Conservation (phyloP, 208 protist genomes). For the Leishmania turanica region DNA sequence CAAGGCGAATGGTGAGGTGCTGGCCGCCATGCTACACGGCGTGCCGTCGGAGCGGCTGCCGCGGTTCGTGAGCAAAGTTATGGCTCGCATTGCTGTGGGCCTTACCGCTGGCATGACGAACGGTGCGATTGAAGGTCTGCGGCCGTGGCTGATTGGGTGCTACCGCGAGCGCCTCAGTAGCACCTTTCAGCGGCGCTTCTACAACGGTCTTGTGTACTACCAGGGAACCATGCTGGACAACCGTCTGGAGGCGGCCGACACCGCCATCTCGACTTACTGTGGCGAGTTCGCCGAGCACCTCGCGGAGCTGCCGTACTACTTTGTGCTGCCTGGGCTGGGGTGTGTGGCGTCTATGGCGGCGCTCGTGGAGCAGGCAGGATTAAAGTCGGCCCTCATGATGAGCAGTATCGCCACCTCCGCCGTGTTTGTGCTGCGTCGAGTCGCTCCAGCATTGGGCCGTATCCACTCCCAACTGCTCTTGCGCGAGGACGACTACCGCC, state of each 20-base stretch:
- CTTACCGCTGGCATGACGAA: conserved; percentile 49
- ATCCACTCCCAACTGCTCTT: conserved; percentile 76
- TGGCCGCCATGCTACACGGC: conserved; percentile 71
- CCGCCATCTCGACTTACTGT: conserved; percentile 85
- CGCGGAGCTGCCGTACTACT: conserved; percentile 90
- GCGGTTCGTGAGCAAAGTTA: conserved; percentile 53
- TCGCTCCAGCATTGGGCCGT: conserved; percentile 76
- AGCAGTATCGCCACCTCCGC: conserved; percentile 49
- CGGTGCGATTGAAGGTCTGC: conserved; percentile 75
- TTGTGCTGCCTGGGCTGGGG: conserved; percentile 73
- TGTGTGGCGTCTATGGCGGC: conserved; percentile 59
- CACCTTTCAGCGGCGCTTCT: conserved; percentile 81
- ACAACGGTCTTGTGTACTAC: conserved; percentile 82
- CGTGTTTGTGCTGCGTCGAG: conserved; percentile 55
- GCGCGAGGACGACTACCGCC: conserved; percentile 78
- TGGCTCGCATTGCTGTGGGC: conserved; percentile 49
- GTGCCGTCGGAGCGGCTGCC: conserved; percentile 39
- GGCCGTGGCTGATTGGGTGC: conserved; percentile 80
- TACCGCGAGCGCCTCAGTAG: conserved; percentile 81
- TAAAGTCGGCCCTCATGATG: conserved; percentile 44
- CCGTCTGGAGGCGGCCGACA: conserved; percentile 72
- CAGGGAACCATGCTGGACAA: conserved; percentile 78
- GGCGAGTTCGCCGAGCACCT: conserved; percentile 91
- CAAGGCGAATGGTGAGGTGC: conserved; percentile 65
- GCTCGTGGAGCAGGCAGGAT: conserved; percentile 64